phyloP scores from a whole-genome alignment of 2,329 filamentous ascomycete species.

The Penicillium palitans region DNA sequence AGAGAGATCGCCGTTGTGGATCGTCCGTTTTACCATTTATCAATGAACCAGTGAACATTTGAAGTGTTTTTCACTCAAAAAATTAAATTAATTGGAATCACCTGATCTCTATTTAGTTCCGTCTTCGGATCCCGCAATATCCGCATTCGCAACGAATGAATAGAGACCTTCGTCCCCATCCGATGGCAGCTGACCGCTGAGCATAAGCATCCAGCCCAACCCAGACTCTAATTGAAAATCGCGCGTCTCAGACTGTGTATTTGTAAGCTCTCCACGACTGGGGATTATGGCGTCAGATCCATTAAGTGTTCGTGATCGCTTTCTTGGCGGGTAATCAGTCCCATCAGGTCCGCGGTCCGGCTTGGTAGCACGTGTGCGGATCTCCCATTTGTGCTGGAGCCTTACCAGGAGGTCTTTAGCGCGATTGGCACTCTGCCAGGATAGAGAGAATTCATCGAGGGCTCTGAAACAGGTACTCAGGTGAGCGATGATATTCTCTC shows the following conservation, averaged over 20 bases:
- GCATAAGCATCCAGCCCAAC: conserved; percentile 8
- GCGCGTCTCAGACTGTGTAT: not conserved
- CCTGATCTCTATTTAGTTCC: not conserved
- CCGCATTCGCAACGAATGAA: conserved; percentile 1
- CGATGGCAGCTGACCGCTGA: conserved; percentile 1
- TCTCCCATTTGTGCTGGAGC: conserved; percentile 17
- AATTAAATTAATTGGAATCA: not conserved
- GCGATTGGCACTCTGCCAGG: conserved; percentile 17
- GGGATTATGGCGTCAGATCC: not conserved
- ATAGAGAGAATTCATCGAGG: conserved; percentile 19
- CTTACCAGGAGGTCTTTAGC: conserved; percentile 15
- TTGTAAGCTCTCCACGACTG: not conserved
- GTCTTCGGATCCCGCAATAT: conserved; percentile 41
- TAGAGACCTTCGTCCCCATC: conserved; percentile 3
- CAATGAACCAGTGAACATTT: not conserved
- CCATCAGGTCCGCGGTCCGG: not conserved
- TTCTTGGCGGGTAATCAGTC: not conserved
- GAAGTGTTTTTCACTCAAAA: not conserved
- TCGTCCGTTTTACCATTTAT: not conserved
- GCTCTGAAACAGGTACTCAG: conserved; percentile 18
- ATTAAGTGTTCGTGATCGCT: conserved; percentile 2
- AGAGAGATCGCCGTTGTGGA: too few species aligned
- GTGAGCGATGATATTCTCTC: conserved; percentile 9
- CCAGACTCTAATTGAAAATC: conserved; percentile 4
- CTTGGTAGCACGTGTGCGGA: conserved; percentile 3